Percentiles rank a stretch among this genome's conserved stretches.
Evolutionary conservation across 2,329 filamentous ascomycete species (phyloP).

Genomic region (Dactylella cylindrospora): DNA sequence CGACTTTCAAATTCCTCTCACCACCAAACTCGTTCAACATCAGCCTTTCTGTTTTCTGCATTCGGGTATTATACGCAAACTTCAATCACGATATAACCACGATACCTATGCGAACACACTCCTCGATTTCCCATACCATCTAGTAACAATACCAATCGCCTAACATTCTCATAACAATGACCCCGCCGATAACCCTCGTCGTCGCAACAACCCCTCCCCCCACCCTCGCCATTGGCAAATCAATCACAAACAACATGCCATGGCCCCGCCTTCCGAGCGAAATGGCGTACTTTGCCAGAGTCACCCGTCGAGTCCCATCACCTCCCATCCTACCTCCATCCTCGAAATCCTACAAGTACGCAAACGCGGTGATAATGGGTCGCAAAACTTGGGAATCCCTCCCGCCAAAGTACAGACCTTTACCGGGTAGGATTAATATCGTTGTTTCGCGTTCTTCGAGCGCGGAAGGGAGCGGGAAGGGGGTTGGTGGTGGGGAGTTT

Average conservation of each 20-base stretch:
- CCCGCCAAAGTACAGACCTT: constrained; percentile 72
- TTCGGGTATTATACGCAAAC: no score
- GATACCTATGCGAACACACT: no score
- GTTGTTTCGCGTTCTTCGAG: constrained; percentile 65
- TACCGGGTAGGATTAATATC: constrained; percentile 78
- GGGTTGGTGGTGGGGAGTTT: constrained; percentile 15
- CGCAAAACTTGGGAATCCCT: constrained; percentile 96
- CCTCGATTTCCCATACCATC: no score
- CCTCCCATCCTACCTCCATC: constrained; percentile 44
- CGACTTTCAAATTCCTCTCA: no score
- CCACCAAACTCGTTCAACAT: no score
- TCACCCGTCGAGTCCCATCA: constrained; percentile 68
- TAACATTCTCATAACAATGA: constrained; percentile 46
- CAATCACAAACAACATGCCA: constrained; percentile 70
- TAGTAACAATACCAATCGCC: constrained; percentile 14
- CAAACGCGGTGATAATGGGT: constrained; percentile 90
- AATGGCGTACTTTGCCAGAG: constrained; percentile 91
- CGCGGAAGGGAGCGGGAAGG: constrained; percentile 41
- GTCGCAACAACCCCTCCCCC: constrained; percentile 78
- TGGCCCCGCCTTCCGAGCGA: constrained; percentile 88
- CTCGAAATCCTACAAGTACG: constrained; percentile 45
- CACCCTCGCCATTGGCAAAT: constrained; percentile 77
- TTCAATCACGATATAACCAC: no score
- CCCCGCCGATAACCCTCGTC: constrained; percentile 76
- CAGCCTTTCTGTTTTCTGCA: no score